Base-by-base conservation (phyloP, 1,139 yeast species). In the Nakaseomyces bracarensis region DNA sequence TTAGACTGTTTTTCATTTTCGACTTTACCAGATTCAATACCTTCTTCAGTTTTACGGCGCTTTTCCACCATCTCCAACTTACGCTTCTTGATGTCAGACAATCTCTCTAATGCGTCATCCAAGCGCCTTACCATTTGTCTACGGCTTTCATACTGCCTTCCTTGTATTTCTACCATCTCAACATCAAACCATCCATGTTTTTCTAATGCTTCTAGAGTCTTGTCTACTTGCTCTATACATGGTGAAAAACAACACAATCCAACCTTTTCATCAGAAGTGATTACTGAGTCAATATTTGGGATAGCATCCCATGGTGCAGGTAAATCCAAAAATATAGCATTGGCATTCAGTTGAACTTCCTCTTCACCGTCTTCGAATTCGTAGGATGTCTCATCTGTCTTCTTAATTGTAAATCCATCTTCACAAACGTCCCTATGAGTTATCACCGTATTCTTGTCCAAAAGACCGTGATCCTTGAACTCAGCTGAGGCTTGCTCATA, bases 251-350 rank as follows among this genome's bases (percentile, higher is more conserved):
- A 91, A 64, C 98, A 91, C 41, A 91, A 72, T 2, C 82, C 79
- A 10, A 78, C 82, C 35, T 71, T 67, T 45, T 71, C 68, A 19
- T 66, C 66, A 7, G 64, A 61, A n/a, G 82, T 66, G 15, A 85
- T 71, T 3, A 83, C 94, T 2, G 54, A 47, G 20, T 70, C 66
- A 38, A 91, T 66, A 60, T 83, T 82, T 5, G 89, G 87, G 44
- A 93, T 82, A 9, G 98, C 98, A 21, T 79, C 79, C 97, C 98
- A 91, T 3, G 99, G 98, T 4, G 96, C 81, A 1, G 99, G 99
- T 40, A 93, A 71, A 60, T 93, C 99, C 50, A 93, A 71, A 56
- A 93, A 93, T 0, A 91, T 77, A 2, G 81, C 79, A 43, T 81
- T 79, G 0, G 85, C 94, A 29, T 71, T 62, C 8, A 80, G 55